Evolutionary conservation across 352 stramenopile species (phyloP).

Genomic region (Hyphochytrium catenoides): DNA sequence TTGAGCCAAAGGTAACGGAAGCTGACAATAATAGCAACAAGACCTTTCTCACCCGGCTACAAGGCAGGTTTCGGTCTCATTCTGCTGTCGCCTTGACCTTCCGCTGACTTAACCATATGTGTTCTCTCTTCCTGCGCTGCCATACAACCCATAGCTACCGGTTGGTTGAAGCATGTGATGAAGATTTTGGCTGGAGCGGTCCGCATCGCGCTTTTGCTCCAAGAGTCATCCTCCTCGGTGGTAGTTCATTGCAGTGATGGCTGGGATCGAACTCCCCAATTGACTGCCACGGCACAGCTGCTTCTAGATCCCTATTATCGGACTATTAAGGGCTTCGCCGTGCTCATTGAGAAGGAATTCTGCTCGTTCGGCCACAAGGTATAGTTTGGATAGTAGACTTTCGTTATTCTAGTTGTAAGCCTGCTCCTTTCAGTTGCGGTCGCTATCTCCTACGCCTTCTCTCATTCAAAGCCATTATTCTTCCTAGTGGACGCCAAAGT

Average conservation of each 20-base stretch:
- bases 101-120: constrained; percentile 48
- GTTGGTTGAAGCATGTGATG: constrained; percentile 90
- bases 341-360: constrained; percentile 59
- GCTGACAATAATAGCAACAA: constrained; percentile 67
- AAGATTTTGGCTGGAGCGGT: constrained; percentile 37
- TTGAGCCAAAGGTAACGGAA: too few relatives aligned
- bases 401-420: too few relatives aligned
- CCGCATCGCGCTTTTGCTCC: constrained; percentile 43
- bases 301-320: constrained; percentile 63
- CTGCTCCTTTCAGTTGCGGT: too few relatives aligned
- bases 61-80: constrained; percentile 22
- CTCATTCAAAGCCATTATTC: too few relatives aligned
- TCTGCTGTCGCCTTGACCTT: constrained; percentile 10
- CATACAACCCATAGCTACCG: constrained; percentile 32
- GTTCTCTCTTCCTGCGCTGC: constrained; percentile 25
- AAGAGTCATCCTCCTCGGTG: constrained; percentile 50
- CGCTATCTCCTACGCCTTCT: too few relatives aligned
- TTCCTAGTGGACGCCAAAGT: too few relatives aligned
- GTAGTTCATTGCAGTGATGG: constrained; percentile 61
- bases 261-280: constrained; percentile 57
- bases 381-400: too few relatives aligned
- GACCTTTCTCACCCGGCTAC: constrained; percentile 55
- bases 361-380: constrained; percentile 70
- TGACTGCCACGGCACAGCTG: constrained; percentile 43
- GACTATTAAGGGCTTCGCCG: constrained; percentile 49